phyloP scores from a whole-genome alignment of 2,329 filamentous ascomycete species.

The Mycosphaerella sp. region DNA sequence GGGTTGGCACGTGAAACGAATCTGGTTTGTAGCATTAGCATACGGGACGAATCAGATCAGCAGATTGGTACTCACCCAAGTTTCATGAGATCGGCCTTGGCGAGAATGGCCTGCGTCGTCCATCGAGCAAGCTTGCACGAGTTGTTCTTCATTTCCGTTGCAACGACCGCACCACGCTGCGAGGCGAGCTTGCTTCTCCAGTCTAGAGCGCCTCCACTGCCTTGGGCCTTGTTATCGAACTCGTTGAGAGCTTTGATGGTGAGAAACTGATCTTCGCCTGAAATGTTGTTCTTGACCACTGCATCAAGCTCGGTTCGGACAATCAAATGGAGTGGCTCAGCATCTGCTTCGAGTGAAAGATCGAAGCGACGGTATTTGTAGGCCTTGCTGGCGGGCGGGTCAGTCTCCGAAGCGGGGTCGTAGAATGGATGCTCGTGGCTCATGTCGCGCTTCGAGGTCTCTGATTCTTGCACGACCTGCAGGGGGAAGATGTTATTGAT shows the following conservation, averaged over 20 bases:
- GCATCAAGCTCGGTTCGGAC: conserved; percentile 95
- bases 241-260: conserved; percentile 97
- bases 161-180: conserved; percentile 93
- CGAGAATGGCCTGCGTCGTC: conserved; percentile 94
- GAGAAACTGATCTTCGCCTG: conserved; percentile 83
- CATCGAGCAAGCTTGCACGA: conserved; percentile 96
- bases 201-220: conserved; percentile 88
- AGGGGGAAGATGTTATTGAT: conserved; percentile 99
- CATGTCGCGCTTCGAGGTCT: conserved; percentile 74
- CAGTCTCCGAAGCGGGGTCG: conserved; percentile 84
- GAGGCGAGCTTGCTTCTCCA: conserved; percentile 93
- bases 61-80: conserved; percentile 61
- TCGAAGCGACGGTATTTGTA: conserved; percentile 99
- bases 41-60: not conserved
- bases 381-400: conserved; percentile 88
- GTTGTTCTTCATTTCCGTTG: conserved; percentile 99
- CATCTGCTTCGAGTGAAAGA: conserved; percentile 80
- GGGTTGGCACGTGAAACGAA: conserved; percentile 95
- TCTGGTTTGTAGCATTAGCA: conserved; percentile 41
- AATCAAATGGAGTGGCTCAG: conserved; percentile 86
- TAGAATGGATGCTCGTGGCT: conserved; percentile 93
- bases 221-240: conserved; percentile 97
- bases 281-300: conserved; percentile 89
- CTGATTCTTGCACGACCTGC: conserved; percentile 83
- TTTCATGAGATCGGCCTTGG: conserved; percentile 98